phyloP scores from a whole-genome alignment of 2,329 filamentous ascomycete genomes.

The Chalaropsis ovoidea region DNA sequence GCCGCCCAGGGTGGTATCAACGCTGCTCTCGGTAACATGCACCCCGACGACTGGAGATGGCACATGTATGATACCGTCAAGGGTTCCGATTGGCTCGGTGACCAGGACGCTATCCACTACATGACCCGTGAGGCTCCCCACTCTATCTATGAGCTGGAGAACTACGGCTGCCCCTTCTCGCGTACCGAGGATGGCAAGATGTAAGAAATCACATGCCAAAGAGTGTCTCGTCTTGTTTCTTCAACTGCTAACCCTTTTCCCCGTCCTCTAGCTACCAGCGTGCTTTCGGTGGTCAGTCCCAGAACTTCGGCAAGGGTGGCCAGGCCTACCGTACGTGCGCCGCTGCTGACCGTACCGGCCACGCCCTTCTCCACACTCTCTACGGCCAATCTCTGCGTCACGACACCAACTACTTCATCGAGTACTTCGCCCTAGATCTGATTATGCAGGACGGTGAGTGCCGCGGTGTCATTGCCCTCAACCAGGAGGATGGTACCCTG shows the following conservation, averaged over 20 bases:
- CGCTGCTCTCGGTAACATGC: conserved; percentile 86
- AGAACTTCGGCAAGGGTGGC: conserved; percentile 89
- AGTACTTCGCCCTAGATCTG: conserved; percentile 93
- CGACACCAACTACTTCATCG: conserved; percentile 99
- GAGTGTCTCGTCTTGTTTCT: not conserved
- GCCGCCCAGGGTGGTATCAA: conserved; percentile 79
- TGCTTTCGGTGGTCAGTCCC: conserved; percentile 94
- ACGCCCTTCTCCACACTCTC: conserved; percentile 94
- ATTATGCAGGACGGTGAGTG: conserved; percentile 97
- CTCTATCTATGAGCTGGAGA: conserved; percentile 88
- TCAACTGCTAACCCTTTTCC: conserved; percentile 25
- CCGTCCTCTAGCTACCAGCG: conserved; percentile 67
- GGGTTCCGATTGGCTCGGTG: conserved; percentile 93
- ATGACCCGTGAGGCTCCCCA: conserved; percentile 92
- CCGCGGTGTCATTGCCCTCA: conserved; percentile 93
- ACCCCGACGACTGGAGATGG: conserved; percentile 97
- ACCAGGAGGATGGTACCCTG: conserved; percentile 95
- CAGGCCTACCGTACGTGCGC: conserved; percentile 97
- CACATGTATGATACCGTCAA: conserved; percentile 99
- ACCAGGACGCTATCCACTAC: conserved; percentile 96
- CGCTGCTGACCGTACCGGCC: conserved; percentile 90
- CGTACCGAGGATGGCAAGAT: conserved; percentile 95
- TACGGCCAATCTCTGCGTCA: conserved; percentile 94
- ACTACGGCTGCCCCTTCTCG: conserved; percentile 95
- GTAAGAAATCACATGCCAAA: conserved; percentile 40